A percentile compares a stretch with the other conserved stretches of the same genome.
Conservation (phyloP, 306 rosid species). For the Datisca glomerata region DNA sequence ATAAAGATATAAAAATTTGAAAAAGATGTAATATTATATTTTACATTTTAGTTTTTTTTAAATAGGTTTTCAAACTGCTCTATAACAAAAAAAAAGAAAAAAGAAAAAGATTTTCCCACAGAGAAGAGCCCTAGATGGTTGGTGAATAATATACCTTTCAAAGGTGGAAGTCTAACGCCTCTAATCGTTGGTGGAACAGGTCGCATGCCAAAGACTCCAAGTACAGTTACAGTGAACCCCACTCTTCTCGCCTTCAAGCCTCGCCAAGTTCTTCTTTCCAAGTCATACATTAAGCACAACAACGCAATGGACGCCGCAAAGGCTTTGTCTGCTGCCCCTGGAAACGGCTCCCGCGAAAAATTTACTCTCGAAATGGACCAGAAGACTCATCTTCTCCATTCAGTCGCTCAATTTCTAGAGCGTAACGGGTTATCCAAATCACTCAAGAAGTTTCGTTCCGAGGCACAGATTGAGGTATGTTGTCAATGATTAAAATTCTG, state of each 20-base stretch:
- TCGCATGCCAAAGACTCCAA: conserved; percentile 40
- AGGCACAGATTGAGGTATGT: conserved; percentile 48
- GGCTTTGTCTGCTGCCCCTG: background rate
- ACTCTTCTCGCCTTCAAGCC: conserved; percentile 48
- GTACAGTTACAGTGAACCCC: conserved; percentile 15
- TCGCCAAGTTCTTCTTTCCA: conserved; percentile 50
- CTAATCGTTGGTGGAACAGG: no score
- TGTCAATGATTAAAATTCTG: background rate
- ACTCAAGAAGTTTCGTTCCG: conserved; percentile 53
- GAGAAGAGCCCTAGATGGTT: no score
- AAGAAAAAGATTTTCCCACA: no score
- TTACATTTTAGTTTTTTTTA: no score
- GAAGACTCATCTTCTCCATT: conserved; percentile 36
- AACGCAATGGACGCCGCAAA: background rate
- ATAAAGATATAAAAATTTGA: no score
- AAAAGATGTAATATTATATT: no score
- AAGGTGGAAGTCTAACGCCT: no score
- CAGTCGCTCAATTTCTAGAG: conserved; percentile 51
- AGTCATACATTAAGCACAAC: conserved; percentile 25
- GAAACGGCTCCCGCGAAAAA: conserved; percentile 8
- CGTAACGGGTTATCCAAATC: conserved; percentile 52
- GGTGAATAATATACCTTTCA: no score
- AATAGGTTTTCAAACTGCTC: no score
- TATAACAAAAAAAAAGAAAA: no score
- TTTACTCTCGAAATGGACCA: conserved; percentile 10